Conservation (phyloP, 2,329 filamentous ascomycete genomes). For the Pseudogymnoascus sp. region DNA sequence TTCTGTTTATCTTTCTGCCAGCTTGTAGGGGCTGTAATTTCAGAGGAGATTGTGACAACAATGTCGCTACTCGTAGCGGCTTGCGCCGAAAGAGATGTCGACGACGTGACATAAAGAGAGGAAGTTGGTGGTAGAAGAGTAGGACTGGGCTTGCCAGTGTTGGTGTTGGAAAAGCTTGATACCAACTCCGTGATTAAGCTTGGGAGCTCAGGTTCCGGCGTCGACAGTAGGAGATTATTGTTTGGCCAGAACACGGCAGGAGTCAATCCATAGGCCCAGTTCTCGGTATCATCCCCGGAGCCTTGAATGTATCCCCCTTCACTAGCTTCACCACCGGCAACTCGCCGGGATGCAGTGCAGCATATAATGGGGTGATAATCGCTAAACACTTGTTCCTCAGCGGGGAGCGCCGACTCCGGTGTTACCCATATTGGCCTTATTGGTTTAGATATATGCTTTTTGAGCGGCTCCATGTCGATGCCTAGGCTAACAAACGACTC, state of each 20-base stretch:
- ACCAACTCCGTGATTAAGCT: slow-evolving; percentile 41
- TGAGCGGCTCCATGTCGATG: slow-evolving; percentile 53
- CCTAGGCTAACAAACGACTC: slow-evolving; percentile 45
- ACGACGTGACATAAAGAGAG: slow-evolving; percentile 21
- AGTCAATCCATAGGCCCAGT: slow-evolving; percentile 78
- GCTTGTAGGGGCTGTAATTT: slow-evolving; percentile 36
- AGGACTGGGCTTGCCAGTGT: neutral
- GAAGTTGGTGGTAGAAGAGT: slow-evolving; percentile 21
- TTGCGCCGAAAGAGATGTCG: slow-evolving; percentile 15
- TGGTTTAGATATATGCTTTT: slow-evolving; percentile 55
- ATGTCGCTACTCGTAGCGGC: neutral
- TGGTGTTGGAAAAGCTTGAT: slow-evolving; percentile 13
- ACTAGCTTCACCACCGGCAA: slow-evolving; percentile 58
- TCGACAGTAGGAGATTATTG: slow-evolving; percentile 47
- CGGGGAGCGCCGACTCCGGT: slow-evolving; percentile 48
- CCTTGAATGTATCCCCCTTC: slow-evolving; percentile 83
- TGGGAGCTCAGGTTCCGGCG: slow-evolving; percentile 56
- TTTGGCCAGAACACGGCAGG: slow-evolving; percentile 73
- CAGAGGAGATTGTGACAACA: slow-evolving; percentile 35
- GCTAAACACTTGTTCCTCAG: slow-evolving; percentile 37
- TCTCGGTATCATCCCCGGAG: slow-evolving; percentile 88
- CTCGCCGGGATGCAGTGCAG: slow-evolving; percentile 72
- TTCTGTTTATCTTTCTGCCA: slow-evolving; percentile 30
- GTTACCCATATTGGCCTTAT: slow-evolving; percentile 75
- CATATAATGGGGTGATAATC: slow-evolving; percentile 67